Base-by-base conservation (phyloP, 2,329 filamentous ascomycete genomes). In the Pyricularia sp. region DNA sequence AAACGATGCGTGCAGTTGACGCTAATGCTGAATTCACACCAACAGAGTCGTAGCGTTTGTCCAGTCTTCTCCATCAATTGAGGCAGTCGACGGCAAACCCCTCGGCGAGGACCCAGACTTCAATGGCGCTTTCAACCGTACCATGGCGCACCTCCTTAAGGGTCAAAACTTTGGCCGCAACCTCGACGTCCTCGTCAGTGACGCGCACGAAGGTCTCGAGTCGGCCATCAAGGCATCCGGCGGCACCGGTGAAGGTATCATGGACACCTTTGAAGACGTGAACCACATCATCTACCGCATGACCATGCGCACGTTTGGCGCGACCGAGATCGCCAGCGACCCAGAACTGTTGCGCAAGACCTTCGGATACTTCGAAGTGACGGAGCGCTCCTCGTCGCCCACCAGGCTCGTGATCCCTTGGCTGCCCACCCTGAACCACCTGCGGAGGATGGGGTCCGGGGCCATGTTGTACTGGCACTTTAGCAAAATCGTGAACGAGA, bases 291-390 rank as follows among this genome's bases (percentile, higher is more conserved):
- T 88, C 1, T 88, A 84, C 74, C 80, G 82, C 72, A 78, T 88
- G n/a, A 88, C 84, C 4, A 86, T 87, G 77, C 81, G 86, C 14
- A 84, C 81, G 4, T 79, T 88, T 0, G 85, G 83, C 7, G 80
- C 80, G 67, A 77, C 81, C 36, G 86, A 88, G 61, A 81, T 88
- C 30, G 85, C 84, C 17, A 78, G 84, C 2, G 77, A 84, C 66
- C 78, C 79, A 0, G 71, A 71, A 6, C 73, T 84, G 25, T 72
- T 85, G 3, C 75, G 75, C n/a, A 75, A 79, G 55, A 81, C 80
- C 2, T 76, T 87, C 17, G 69, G 74, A 17, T 75, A 80, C 12
- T 87, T 83, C 70, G 80, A 83, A 69, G 74, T 74, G 31, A 80
- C 87, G 61, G 85, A 86, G 67, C 71, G 71, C 2, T 77, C 77